phyloP scores from a whole-genome alignment of 2,329 filamentous ascomycete genomes.

The Fusarium sp. region DNA sequence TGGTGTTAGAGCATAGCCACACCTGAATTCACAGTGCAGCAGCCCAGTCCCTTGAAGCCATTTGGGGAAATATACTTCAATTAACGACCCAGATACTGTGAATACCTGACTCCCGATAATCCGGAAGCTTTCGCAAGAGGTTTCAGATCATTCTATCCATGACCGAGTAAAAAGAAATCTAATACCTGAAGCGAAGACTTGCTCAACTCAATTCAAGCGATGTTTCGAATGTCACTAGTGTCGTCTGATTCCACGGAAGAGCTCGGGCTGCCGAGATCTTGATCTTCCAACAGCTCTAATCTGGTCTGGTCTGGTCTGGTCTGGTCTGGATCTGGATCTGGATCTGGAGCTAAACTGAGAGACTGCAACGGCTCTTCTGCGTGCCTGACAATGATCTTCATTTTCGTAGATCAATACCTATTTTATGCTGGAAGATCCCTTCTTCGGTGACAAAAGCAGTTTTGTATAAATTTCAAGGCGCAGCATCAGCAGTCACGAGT shows the following conservation, averaged over 20 bases:
- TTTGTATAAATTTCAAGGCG: neutral
- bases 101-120: neutral
- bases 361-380: neutral
- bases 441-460: neutral
- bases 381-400: neutral
- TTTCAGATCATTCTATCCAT: neutral
- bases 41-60: too few species aligned
- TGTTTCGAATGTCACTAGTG: slow-evolving; percentile 13
- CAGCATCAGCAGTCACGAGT: neutral
- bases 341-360: slow-evolving; percentile 20
- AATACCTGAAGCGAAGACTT: neutral
- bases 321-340: neutral
- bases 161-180: neutral
- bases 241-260: slow-evolving; percentile 1
- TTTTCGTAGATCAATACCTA: neutral
- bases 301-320: neutral
- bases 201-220: neutral
- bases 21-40: neutral
- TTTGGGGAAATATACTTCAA: too few species aligned
- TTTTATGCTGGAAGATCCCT: neutral
- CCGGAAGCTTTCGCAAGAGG: neutral
- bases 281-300: slow-evolving; percentile 1
- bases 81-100: neutral
- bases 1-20: neutral
- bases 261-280: slow-evolving; percentile 13